These are phyloP conservation scores for Grosmannia huntii DNA, from an alignment of 2,329 filamentous ascomycete genomes.

Conservation along the genomic window DNA sequence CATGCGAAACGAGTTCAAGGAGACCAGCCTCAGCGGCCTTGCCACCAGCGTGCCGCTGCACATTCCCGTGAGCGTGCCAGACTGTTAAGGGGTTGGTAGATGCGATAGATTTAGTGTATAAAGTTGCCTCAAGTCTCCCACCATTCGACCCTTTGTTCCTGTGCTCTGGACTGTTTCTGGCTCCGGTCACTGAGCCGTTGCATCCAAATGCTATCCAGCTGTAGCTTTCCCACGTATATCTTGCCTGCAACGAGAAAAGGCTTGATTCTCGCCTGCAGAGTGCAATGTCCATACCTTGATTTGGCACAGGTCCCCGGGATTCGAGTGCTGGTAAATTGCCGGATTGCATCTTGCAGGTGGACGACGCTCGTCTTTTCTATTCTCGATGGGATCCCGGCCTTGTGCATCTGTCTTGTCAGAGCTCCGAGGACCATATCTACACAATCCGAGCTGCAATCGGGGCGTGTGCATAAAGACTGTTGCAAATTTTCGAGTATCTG, in stretches of 20 bases:
- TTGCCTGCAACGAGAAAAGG: not conserved
- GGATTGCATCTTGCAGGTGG: not conserved
- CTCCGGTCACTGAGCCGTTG: too few species aligned
- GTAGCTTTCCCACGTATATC: not conserved
- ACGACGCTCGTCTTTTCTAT: not conserved
- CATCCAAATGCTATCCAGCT: not conserved
- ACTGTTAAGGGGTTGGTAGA: constrained; percentile 31
- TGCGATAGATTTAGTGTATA: too few species aligned
- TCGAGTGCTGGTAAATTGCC: not conserved
- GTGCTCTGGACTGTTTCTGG: too few species aligned
- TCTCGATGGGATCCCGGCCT: not conserved
- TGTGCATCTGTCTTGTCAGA: not conserved
- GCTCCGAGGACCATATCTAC: not conserved
- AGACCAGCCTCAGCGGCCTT: constrained; percentile 31
- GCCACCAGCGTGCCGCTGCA: constrained; percentile 33
- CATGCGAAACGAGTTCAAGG: constrained; percentile 41
- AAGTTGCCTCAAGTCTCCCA: too few species aligned
- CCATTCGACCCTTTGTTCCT: too few species aligned
- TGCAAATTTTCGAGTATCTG: not conserved
- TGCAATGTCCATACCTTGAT: too few species aligned
- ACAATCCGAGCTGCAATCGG: not conserved
- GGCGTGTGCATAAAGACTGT: not conserved
- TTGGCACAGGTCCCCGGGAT: too few species aligned
- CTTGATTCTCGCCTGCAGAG: not conserved
- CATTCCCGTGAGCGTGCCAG: constrained; percentile 39